Evolutionary conservation across 768 basidiomycete species (phyloP), one percentile per base, ranked within the genome.

Genomic region (Glaciozyma martinii): DNA sequence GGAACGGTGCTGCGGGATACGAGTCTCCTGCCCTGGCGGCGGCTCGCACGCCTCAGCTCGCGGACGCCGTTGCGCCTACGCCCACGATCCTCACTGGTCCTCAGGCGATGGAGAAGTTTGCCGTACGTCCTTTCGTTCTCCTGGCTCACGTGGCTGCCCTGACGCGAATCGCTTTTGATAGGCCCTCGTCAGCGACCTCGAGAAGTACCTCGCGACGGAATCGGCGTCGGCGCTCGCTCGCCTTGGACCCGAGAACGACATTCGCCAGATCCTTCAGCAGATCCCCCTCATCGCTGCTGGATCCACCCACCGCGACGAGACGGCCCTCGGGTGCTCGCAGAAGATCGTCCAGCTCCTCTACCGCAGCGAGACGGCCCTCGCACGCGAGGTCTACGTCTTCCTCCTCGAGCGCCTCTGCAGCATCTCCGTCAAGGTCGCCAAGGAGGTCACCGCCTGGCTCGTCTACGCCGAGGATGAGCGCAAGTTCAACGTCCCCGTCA

Each of bases 391-490:
- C 25, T 99, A 91, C 75, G 92, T 91, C 46, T 84, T 86, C 52
- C 79, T 99, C 53, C 79, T 99, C 19, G 88, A 92, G 64, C 87
- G 90, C 67, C 79, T 99, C 49, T 98, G 95, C 75, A 85, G 86
- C 66, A 80, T 85, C 21, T 93, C 91, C 67, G 86, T 89, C 71
- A 90, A 94, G 69, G 94, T 97, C 53, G 89, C 88, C 23, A 92
- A 92, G 76, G 95, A 99, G 78, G 95, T 94, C 9, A 88, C 92
- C 57, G 89, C 88, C 3, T 99, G 95, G 95, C 80, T 99, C 56
- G 79, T 97, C 53, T 95, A 91, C 74, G 89, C 95, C 5, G 93
- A 98, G 74, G 95, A 99, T 74, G 89, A 93, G 90, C 90, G 95
- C 72, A 99, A 99, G 78, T 88, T 89, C 78, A 97, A 97, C 74